Base-by-base conservation (phyloP, 2,329 filamentous ascomycete species). In the Pseudogymnoascus sp. region DNA sequence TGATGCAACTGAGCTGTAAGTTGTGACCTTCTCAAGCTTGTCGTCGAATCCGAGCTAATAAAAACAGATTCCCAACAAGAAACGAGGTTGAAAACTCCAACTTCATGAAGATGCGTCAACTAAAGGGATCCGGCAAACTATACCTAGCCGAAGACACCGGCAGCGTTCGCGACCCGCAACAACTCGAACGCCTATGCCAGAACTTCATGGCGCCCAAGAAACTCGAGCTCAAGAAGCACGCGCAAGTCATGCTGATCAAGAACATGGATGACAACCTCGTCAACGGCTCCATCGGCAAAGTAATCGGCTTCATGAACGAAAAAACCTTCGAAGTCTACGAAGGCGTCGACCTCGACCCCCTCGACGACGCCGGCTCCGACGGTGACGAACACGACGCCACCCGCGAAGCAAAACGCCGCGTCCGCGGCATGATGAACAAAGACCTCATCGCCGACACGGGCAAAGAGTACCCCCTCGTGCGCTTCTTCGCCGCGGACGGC, bases 241-340 rank as follows among this genome's bases (percentile, higher is more conserved):
- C 94, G 0, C 95, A 99, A 72, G 95, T 99, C 48, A 99, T 99
- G 94, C 79, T 99, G n/a, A 97, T 99, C 80, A 99, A 99, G 75
- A 99, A 99, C 69, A 87, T 97, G 76, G 94, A 99, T 71, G 91
- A 96, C 39, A 87, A 85, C 0, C 81, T 99, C 0, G 94, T 97
- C 67, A 99, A 99, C 71, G 94, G 94, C 4, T 96, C 93, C 0
- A 80, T 99, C 8, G 94, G 94, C 25, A 92, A 89, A 64, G 88
- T 99, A 4, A 81, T 87, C 10, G 85, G 82, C 5, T 96, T 96
- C 74, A 92, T 92, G 87, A 84, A 80, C 60, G 84, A 88, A 66
- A 77, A 78, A 45, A 82, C 79, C 29, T 88, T 87, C 66, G 82
- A 82, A 60, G 73, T 78, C 45, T 86, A 85, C 69, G 77, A 79